Evolutionary conservation across 2,329 filamentous ascomycete species (phyloP).

Genomic region (Corinectria fuckeliana): DNA sequence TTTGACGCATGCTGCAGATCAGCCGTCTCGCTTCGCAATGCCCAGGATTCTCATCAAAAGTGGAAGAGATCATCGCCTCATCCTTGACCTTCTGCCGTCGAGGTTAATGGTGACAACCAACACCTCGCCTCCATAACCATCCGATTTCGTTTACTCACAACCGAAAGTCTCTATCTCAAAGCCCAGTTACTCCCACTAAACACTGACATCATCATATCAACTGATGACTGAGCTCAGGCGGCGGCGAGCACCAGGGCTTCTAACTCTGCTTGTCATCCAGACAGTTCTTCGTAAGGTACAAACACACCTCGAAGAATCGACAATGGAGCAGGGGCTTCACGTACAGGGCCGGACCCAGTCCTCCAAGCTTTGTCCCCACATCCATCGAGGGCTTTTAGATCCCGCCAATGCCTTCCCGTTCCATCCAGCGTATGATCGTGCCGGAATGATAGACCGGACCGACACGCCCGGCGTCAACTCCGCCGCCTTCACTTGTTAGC

Average conservation of each 20-base stretch:
- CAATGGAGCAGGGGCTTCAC: slow-evolving; percentile 1
- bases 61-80: slow-evolving; percentile 5
- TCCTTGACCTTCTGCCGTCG: not conserved
- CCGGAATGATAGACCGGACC: not conserved
- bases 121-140: not conserved
- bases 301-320: not conserved
- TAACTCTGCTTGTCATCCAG: not conserved
- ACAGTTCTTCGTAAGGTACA: not conserved
- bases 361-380: slow-evolving; percentile 6
- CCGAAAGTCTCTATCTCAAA: not conserved
- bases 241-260: not conserved
- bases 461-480: not conserved
- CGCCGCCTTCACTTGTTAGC: not conserved
- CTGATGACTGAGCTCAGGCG: not conserved
- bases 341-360: slow-evolving; percentile 2
- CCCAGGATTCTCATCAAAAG: not conserved
- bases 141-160: not conserved
- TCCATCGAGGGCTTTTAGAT: not conserved
- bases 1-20: not conserved
- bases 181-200: not conserved
- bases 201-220: not conserved
- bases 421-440: slow-evolving; percentile 5
- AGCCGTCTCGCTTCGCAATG: not conserved
- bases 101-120: not conserved
- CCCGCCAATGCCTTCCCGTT: slow-evolving; percentile 7